Evolutionary conservation across 1,139 yeast genomes (phyloP), one percentile per base, ranked within the genome.

Genomic region (Arxiozyma slooffiae): DNA sequence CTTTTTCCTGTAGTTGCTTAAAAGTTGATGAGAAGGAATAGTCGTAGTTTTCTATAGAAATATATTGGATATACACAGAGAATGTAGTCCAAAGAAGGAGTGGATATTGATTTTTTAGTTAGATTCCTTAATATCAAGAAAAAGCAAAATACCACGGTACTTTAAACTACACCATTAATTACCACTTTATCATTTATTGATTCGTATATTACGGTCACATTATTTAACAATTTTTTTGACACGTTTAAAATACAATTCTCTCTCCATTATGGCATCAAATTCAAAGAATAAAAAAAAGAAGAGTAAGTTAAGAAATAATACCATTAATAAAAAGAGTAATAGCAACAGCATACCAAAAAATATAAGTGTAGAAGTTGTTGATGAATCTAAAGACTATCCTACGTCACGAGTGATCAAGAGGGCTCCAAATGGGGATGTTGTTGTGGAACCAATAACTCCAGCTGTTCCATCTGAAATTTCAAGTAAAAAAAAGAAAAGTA

Each of bases 391-490:
- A 17, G 87, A 81, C 17, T 85, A 85, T 62, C 94, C 94, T 1
- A 74, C 79, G 6, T 81, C 88, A 2, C 66, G 94, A 53, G 82
- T 85, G 2, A 81, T 85, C 56, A 83, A 81, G 60, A 84, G 82
- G 62, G 84, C 80, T 1, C 76, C 85, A 3, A 81, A 83, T 62
- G 94, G 92, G 3, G 85, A 82, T 59, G 85, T 85, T 26, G 75
- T 84, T 54, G 85, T 85, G 2, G 72, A 72, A 54, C 66, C 74
- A 39, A 42, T 42, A 38, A 14, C 39, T 6, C 38, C 52, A 16
- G 44, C 50, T 7, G 26, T 46, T 6, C 6, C 36, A 23, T 48
- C 50, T 21, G 48, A 45, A 39, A 48, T 46, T 18, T 39, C 50
- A 17, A 36, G 9, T 21, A 50, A 37, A 41, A 48, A 4, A 67